phyloP scores from a whole-genome alignment of 208 protist species.

The Leishmania tarentolae region DNA sequence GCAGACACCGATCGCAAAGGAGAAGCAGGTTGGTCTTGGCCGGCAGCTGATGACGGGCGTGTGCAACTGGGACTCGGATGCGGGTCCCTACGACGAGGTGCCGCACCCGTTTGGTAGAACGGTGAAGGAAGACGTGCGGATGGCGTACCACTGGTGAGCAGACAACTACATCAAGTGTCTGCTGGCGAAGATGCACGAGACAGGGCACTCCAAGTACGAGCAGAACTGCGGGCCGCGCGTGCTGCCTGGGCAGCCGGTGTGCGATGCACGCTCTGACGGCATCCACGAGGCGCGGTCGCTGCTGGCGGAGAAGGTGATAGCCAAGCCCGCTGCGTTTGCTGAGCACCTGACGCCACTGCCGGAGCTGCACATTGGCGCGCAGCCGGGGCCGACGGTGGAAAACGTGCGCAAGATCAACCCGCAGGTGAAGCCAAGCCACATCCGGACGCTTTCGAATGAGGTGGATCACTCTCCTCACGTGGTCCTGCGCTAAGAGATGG shows the following conservation, averaged over 20 bases:
- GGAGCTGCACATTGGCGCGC: constrained; percentile 42
- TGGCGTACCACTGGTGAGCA: constrained; percentile 75
- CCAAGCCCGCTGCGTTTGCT: too few relatives aligned
- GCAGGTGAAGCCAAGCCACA: constrained; percentile 55
- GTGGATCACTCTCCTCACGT: constrained; percentile 86
- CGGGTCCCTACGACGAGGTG: constrained; percentile 65
- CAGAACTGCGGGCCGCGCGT: constrained; percentile 48
- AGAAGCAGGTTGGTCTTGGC: constrained; percentile 44
- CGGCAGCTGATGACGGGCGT: constrained; percentile 34
- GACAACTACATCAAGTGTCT: constrained; percentile 48
- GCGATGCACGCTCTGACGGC: constrained; percentile 52
- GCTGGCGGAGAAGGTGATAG: neutral
- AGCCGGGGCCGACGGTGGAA: constrained; percentile 37
- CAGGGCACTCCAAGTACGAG: constrained; percentile 15
- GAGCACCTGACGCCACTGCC: constrained; percentile 24
- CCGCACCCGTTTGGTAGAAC: constrained; percentile 82
- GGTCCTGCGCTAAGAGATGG: constrained; percentile 85
- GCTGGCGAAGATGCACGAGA: constrained; percentile 54
- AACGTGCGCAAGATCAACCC: constrained; percentile 20
- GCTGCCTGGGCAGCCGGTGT: constrained; percentile 58
- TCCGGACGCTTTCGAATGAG: constrained; percentile 84
- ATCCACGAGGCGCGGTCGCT: constrained; percentile 84
- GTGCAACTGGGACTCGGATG: constrained; percentile 81
- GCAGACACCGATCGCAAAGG: constrained; percentile 32
- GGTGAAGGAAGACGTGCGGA: constrained; percentile 65